Base-by-base conservation (phyloP, 2,329 filamentous ascomycete species). In the Trichoderma breve region DNA sequence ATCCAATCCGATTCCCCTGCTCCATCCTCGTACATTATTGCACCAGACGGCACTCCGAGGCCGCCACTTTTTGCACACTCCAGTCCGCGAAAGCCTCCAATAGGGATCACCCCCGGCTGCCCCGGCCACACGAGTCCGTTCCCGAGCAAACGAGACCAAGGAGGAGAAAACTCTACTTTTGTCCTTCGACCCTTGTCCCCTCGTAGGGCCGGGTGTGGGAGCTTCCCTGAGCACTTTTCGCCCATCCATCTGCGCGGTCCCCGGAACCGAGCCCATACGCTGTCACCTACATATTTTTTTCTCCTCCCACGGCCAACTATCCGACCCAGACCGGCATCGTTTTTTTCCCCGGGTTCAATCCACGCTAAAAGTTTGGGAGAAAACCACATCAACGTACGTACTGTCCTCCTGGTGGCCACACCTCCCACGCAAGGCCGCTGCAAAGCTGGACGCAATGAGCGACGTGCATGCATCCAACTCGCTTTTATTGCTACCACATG, bases 401-500 rank as follows among this genome's bases (percentile, higher is more conserved):
- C 28, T 24, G 26, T 61, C 39, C 18, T 55, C 61, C 18, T 71
- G 66, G 55, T 36, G 66, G 39, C 69, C 69, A 66, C 69, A 66
- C 55, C 51, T 62, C 15, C 24, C 57, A 34, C 57, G 28, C 57
- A 32, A 30, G 15, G 36, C 30, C 30, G 57, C 57, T 60, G 66
- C 66, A 62, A 6, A 63, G 47, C 39, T 70, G 18, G 36, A 70
- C 66, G 66, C 70, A 72, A 61, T 30, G 57, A 72, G 70, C 64
- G 70, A 69, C 70, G 58, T 72, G 70, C 70, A 72, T 72, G 60
- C 64, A 69, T 62, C 39, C 36, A 55, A 58, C 36, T 63, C 62
- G 32, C 62, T 3, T 39, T 36, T 62, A 39, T 39, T 69, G 21
- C 66, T 9, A 69, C 53, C 66, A 34, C 53, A 47, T 70, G 55